phyloP scores from a whole-genome alignment of 1,284 basidiomycete genomes.

The Austroboletus novae-zelandiae region DNA sequence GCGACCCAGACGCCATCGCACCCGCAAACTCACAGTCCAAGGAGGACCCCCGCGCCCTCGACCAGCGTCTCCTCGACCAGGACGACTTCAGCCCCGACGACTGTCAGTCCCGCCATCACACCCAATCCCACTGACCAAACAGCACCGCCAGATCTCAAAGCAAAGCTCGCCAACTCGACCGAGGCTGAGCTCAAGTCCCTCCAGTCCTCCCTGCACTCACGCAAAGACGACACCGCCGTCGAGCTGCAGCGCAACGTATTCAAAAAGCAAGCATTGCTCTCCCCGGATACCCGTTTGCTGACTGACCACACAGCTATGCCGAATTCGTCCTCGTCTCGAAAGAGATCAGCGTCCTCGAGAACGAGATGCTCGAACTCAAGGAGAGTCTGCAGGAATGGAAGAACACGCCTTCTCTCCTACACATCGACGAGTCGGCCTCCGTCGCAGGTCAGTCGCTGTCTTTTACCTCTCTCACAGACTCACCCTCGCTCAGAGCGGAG shows the following conservation, averaged over 20 bases:
- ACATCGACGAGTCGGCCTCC: slow-evolving; percentile 77
- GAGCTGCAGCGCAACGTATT: slow-evolving; percentile 85
- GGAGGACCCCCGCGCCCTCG: slow-evolving; percentile 42
- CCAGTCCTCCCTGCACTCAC: slow-evolving; percentile 64
- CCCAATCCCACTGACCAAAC: background rate
- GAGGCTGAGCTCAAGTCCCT: slow-evolving; percentile 73
- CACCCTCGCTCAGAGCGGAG: slow-evolving; percentile 43
- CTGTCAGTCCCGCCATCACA: slow-evolving; percentile 48
- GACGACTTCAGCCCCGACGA: slow-evolving; percentile 80
- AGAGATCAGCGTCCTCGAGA: slow-evolving; percentile 94
- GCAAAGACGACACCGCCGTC: slow-evolving; percentile 63
- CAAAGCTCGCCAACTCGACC: slow-evolving; percentile 77
- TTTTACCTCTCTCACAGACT: slow-evolving; percentile 1
- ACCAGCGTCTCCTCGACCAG: slow-evolving; percentile 66
- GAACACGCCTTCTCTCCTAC: slow-evolving; percentile 87
- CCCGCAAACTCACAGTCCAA: slow-evolving; percentile 40
- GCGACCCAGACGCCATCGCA: slow-evolving; percentile 45
- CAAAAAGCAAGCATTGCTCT: slow-evolving; percentile 65
- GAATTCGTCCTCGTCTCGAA: slow-evolving; percentile 97
- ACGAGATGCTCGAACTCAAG: slow-evolving; percentile 97
- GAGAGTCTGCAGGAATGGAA: slow-evolving; percentile 94
- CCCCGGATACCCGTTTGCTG: background rate
- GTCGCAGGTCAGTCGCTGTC: slow-evolving; percentile 41
- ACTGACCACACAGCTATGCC: slow-evolving; percentile 65
- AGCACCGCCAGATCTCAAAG: slow-evolving; percentile 56